Conservation (phyloP, 768 basidiomycete genomes). For the Cyclocybe cylindracea region DNA sequence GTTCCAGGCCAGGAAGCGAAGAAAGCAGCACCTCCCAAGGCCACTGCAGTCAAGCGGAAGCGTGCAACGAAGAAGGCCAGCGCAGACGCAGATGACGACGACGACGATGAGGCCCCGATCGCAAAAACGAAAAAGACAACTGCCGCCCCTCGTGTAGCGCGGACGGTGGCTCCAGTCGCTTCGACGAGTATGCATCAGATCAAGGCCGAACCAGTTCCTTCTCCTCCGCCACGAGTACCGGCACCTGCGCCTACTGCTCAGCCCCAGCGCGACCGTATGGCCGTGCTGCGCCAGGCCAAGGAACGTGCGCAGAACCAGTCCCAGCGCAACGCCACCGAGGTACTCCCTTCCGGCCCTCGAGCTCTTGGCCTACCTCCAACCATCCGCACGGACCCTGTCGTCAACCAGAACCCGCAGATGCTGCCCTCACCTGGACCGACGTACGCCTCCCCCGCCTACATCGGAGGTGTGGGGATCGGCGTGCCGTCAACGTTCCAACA, state of each 20-base stretch:
- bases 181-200: background rate
- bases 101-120: slow-evolving; percentile 1
- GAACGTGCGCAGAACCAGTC: slow-evolving; percentile 14
- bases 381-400: background rate
- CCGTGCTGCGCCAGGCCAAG: slow-evolving; percentile 24
- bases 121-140: slow-evolving; percentile 7
- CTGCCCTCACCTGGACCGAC: slow-evolving; percentile 26
- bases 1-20: slow-evolving; percentile 1
- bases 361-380: background rate
- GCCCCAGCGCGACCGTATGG: slow-evolving; percentile 20
- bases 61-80: slow-evolving; percentile 2
- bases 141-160: slow-evolving; percentile 6
- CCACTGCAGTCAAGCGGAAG: slow-evolving; percentile 17
- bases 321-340: slow-evolving; percentile 1
- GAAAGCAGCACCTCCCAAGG: background rate
- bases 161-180: slow-evolving; percentile 1
- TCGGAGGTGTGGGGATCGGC: background rate
- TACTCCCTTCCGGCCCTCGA: slow-evolving; percentile 2
- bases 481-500: background rate
- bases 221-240: slow-evolving; percentile 1
- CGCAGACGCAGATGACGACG: slow-evolving; percentile 17
- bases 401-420: slow-evolving; percentile 17
- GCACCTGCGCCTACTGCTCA: slow-evolving; percentile 1
- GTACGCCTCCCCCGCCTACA: slow-evolving; percentile 13
- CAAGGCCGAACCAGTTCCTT: slow-evolving; percentile 8